These are phyloP conservation scores for Trichoderma arundinaceum DNA, from an alignment of 2,329 filamentous ascomycete genomes.

Conservation along the genomic window DNA sequence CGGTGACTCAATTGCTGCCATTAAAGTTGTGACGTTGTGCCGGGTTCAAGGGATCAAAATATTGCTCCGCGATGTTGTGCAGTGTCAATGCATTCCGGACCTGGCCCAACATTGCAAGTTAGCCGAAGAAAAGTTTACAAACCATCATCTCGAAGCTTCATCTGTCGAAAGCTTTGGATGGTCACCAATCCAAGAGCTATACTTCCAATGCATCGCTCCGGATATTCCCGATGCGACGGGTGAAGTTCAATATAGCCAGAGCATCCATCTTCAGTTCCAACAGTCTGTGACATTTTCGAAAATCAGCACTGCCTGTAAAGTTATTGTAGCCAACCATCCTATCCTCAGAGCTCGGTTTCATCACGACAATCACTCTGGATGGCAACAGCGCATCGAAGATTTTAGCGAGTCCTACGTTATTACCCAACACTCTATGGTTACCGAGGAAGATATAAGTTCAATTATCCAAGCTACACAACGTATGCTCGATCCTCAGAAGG, in stretches of 20 bases:
- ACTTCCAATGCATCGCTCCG: not conserved
- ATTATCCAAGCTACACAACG: slow-evolving; percentile 8
- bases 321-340: slow-evolving; percentile 27
- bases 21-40: no score
- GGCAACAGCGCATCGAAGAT: slow-evolving; percentile 24
- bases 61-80: no score
- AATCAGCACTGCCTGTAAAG: not conserved
- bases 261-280: not conserved
- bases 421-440: not conserved
- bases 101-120: no score
- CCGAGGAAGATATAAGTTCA: not conserved
- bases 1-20: no score
- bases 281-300: not conserved
- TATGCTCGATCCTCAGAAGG: slow-evolving; percentile 29
- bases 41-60: no score
- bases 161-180: no score
- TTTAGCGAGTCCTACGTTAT: not conserved
- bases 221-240: no score
- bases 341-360: slow-evolving; percentile 31
- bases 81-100: no score
- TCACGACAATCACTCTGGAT: not conserved
- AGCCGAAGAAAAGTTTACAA: no score
- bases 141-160: no score
- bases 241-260: not conserved
- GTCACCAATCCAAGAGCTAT: not conserved